Percentiles rank a stretch among this genome's conserved stretches.
Evolutionary conservation across 352 stramenopile species (phyloP).

Genomic region (Phytophthora tentaculata): DNA sequence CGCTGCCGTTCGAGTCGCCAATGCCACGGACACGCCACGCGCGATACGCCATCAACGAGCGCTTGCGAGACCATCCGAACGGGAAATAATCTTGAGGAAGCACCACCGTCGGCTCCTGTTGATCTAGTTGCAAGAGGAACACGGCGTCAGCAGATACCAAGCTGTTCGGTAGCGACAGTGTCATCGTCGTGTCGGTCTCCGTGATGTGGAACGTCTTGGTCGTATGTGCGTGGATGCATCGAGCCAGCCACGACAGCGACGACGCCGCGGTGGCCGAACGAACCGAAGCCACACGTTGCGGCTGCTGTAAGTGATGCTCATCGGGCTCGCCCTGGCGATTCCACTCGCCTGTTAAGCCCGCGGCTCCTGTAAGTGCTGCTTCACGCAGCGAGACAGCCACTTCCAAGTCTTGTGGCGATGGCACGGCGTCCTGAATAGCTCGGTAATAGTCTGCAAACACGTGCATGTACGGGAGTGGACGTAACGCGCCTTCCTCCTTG

Average conservation of each 20-base stretch:
- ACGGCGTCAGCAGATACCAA: constrained; percentile 59
- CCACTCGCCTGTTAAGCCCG: constrained; percentile 58
- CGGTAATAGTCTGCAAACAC: constrained; percentile 59
- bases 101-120: constrained; percentile 47
- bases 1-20: constrained; percentile 53
- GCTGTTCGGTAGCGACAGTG: constrained; percentile 62
- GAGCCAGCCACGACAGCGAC: constrained; percentile 56
- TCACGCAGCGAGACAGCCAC: constrained; percentile 50
- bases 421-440: constrained; percentile 47
- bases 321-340: constrained; percentile 47
- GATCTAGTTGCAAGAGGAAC: constrained; percentile 57
- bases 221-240: constrained; percentile 61
- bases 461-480: constrained; percentile 53
- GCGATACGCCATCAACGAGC: constrained; percentile 65
- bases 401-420: constrained; percentile 51
- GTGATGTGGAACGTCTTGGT: constrained; percentile 62
- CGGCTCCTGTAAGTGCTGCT: constrained; percentile 43
- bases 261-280: constrained; percentile 37
- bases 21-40: constrained; percentile 68
- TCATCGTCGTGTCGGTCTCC: constrained; percentile 66
- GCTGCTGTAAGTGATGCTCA: constrained; percentile 49
- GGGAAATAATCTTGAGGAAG: constrained; percentile 67
- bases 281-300: constrained; percentile 36
- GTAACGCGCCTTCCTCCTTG: constrained; percentile 42
- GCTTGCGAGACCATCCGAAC: constrained; percentile 54